A percentile compares a stretch with the other conserved stretches of the same genome.
Evolutionary conservation across 139 green algal species (phyloP).

Genomic region (Micromonas commoda): DNA sequence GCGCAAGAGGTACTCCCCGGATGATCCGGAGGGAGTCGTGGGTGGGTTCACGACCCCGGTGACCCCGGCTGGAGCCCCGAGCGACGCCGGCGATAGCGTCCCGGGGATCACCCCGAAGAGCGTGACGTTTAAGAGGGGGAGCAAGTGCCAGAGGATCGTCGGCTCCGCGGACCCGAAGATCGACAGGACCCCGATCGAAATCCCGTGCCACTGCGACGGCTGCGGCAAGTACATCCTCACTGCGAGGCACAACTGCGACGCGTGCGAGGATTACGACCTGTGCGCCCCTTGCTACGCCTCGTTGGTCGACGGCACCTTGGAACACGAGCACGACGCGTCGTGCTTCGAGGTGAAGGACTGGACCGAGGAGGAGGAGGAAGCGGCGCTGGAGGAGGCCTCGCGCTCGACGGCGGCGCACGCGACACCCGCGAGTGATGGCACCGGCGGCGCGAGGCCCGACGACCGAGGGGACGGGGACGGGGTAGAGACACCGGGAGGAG

Average conservation of each 20-base stretch:
- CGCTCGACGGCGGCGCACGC: too few relatives aligned
- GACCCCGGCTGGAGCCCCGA: too few relatives aligned
- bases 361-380: background rate
- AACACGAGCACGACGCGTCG: background rate
- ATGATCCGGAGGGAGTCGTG: background rate
- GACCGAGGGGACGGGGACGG: too few relatives aligned
- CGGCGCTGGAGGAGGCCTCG: too few relatives aligned
- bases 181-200: background rate
- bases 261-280: background rate
- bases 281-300: background rate
- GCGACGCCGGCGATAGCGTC: background rate
- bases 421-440: too few relatives aligned
- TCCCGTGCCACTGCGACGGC: background rate
- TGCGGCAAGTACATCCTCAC: background rate
- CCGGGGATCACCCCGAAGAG: background rate
- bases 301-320: background rate
- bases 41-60: background rate
- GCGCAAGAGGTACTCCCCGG: background rate
- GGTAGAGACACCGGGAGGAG: too few relatives aligned
- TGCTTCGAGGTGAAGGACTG: background rate
- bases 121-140: background rate
- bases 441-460: too few relatives aligned
- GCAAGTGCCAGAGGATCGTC: background rate
- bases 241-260: background rate
- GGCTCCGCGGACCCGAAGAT: background rate